Conservation (phyloP, 441 rosid species). For the Gossypium schwendimanii region DNA sequence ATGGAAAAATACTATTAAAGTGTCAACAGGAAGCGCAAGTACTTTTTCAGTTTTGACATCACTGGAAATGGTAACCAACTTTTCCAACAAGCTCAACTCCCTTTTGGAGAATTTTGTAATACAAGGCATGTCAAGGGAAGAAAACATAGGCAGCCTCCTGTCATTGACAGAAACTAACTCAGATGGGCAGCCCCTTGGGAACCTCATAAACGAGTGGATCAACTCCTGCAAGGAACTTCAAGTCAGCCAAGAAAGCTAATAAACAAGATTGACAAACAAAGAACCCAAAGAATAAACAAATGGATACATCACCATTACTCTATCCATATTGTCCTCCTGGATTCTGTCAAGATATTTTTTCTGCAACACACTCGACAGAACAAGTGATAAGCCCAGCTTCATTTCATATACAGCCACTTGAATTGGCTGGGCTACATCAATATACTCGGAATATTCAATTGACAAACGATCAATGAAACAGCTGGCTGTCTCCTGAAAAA, state of each 20-base stretch:
- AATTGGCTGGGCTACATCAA: constrained; percentile 78
- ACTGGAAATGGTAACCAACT: constrained; percentile 47
- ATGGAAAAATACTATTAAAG: background rate
- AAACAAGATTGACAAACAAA: background rate
- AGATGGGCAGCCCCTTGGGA: constrained; percentile 47
- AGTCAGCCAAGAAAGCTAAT: constrained; percentile 20
- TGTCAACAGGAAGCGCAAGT: constrained; percentile 20
- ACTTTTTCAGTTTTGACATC: constrained; percentile 38
- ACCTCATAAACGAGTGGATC: constrained; percentile 67
- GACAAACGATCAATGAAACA: constrained; percentile 58
- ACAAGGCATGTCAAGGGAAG: constrained; percentile 31
- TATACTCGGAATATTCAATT: constrained; percentile 56
- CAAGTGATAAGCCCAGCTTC: constrained; percentile 75
- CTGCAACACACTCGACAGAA: constrained; percentile 46
- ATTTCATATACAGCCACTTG: constrained; percentile 93
- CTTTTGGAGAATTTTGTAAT: constrained; percentile 35
- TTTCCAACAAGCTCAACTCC: constrained; percentile 54
- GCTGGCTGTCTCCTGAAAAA: constrained; percentile 67
- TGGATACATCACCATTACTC: constrained; percentile 46
- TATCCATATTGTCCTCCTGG: constrained; percentile 42
- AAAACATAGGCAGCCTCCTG: constrained; percentile 25
- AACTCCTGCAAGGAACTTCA: constrained; percentile 51
- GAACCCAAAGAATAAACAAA: constrained; percentile 7
- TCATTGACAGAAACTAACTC: constrained; percentile 27
- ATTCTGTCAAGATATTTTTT: constrained; percentile 31